phyloP scores from a whole-genome alignment of 148 eudicot species.

The Chenopodium quinoa region DNA sequence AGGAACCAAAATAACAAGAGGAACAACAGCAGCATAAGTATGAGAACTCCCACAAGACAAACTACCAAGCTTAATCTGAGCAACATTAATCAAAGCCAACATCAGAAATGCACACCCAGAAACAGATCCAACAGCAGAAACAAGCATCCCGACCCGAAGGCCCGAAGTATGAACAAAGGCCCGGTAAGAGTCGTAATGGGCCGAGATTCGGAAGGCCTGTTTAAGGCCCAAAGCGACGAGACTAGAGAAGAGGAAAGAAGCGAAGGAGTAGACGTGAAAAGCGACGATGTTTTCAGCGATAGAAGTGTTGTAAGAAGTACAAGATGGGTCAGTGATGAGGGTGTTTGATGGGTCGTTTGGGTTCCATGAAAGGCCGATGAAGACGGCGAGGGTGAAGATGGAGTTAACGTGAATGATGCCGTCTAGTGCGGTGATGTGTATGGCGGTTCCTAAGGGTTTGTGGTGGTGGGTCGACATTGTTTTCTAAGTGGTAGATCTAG shows the following conservation, averaged over 20 bases:
- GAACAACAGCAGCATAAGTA: constrained; percentile 71
- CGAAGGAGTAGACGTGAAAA: constrained; percentile 80
- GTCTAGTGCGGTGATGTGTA: constrained; percentile 71
- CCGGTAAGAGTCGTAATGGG: constrained; percentile 33
- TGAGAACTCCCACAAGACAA: constrained; percentile 62
- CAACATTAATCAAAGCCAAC: constrained; percentile 71
- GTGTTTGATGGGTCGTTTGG: constrained; percentile 52
- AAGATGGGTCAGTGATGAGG: constrained; percentile 35
- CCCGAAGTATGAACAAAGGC: constrained; percentile 40
- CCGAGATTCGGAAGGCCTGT: constrained; percentile 59
- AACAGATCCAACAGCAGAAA: constrained; percentile 72
- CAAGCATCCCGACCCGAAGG: constrained; percentile 70
- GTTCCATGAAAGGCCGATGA: constrained; percentile 72
- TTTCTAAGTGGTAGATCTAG: not conserved
- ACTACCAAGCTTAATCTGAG: constrained; percentile 79
- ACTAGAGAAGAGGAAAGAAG: constrained; percentile 74
- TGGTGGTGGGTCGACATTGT: constrained; percentile 17
- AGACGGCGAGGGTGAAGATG: constrained; percentile 71
- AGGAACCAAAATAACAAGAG: constrained; percentile 76
- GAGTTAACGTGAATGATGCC: constrained; percentile 75
- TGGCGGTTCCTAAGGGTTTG: constrained; percentile 41
- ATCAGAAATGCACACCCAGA: constrained; percentile 63
- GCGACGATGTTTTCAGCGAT: constrained; percentile 47
- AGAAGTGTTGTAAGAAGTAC: constrained; percentile 11
- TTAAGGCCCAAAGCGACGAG: constrained; percentile 67